These are phyloP conservation scores for Wallacemonas sp. DNA, from an alignment of 208 protist genomes.

Conservation along the genomic window DNA sequence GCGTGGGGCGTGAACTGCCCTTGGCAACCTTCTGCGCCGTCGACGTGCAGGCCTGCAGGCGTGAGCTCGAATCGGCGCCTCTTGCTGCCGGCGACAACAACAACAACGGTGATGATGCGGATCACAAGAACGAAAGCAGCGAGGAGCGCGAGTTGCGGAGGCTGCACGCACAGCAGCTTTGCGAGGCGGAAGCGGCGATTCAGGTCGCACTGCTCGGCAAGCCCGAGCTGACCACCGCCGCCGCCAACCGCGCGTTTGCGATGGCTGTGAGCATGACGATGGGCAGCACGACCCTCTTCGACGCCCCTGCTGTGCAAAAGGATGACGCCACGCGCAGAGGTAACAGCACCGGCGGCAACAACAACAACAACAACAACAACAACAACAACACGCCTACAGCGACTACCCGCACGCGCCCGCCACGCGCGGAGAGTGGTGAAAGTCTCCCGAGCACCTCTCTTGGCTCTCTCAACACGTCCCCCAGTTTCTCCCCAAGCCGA, in stretches of 20 bases:
- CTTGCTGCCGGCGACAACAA: neutral
- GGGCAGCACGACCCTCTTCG: constrained; percentile 13
- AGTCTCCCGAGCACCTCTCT: neutral
- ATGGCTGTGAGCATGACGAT: constrained; percentile 15
- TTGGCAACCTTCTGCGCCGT: constrained; percentile 4
- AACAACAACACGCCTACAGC: too few species aligned
- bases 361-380: neutral
- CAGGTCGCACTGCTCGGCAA: neutral
- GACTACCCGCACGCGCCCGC: too few species aligned
- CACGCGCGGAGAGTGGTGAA: too few species aligned
- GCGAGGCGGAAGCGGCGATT: neutral
- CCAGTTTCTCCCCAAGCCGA: too few species aligned
- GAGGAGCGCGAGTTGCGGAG: neutral
- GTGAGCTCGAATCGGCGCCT: neutral
- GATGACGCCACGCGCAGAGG: neutral
- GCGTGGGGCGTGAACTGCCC: constrained; percentile 1
- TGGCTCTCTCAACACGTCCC: neutral
- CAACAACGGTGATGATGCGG: too few species aligned
- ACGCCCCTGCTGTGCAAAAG: neutral
- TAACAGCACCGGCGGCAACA: neutral
- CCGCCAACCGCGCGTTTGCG: constrained; percentile 11
- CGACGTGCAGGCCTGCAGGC: neutral
- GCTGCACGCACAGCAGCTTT: neutral
- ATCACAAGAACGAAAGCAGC: neutral
- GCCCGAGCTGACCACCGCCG: neutral